A percentile compares a stretch with the other conserved stretches of the same genome.
phyloP scores from a whole-genome alignment of 805 yeast species.

The Cyberlindnera mississippiensis region DNA sequence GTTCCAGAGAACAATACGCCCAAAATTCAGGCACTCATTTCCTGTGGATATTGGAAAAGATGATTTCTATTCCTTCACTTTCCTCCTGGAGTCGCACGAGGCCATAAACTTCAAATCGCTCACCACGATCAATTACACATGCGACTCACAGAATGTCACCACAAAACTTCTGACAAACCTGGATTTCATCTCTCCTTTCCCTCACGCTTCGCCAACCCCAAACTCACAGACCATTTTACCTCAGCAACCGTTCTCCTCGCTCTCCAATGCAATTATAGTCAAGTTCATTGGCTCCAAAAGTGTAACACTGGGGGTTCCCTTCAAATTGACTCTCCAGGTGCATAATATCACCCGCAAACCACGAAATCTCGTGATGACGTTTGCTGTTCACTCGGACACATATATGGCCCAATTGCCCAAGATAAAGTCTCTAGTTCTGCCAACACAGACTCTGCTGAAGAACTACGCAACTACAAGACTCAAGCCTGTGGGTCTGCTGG shows the following conservation, averaged over 20 bases:
- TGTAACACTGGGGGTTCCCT: conserved; percentile 55
- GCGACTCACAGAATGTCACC: conserved; percentile 20
- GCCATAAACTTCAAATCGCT: conserved; percentile 23
- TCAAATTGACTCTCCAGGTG: conserved; percentile 62
- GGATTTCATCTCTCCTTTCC: conserved; percentile 12
- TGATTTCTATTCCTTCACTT: conserved; percentile 29
- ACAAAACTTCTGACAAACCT: conserved; percentile 19
- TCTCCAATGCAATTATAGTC: conserved; percentile 37
- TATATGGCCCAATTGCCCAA: conserved; percentile 25
- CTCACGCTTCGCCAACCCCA: background rate
- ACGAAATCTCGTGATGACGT: conserved; percentile 48
- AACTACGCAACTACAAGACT: conserved; percentile 37
- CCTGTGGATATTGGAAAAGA: conserved; percentile 27
- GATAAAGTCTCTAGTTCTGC: conserved; percentile 21
- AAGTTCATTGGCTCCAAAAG: conserved; percentile 61
- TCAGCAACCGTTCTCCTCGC: too few relatives aligned
- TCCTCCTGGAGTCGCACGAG: conserved; percentile 20
- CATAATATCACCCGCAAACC: conserved; percentile 53
- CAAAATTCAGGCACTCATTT: conserved; percentile 17
- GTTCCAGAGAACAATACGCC: conserved; percentile 24
- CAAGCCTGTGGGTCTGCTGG: conserved; percentile 52
- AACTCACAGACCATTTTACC: conserved; percentile 1
- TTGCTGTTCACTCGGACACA: conserved; percentile 20
- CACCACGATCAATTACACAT: conserved; percentile 29
- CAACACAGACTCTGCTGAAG: conserved; percentile 27